Conservation (phyloP, 345 rosid genomes). For the Dipteronia sinensis region DNA sequence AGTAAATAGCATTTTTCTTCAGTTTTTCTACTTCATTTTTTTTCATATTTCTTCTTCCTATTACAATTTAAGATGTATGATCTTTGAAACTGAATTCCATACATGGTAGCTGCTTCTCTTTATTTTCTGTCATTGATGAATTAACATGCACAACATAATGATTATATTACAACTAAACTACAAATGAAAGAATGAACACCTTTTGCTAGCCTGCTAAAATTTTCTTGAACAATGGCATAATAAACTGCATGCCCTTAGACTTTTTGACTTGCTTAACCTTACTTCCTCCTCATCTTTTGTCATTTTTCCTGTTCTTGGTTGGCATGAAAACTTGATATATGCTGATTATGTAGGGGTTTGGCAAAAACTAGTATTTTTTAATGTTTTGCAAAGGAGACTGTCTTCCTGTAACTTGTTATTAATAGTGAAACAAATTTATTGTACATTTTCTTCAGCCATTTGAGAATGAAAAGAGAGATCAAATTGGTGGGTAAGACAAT, state of each 20-base stretch:
- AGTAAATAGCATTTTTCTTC: slow-evolving; percentile 26
- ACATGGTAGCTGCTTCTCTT: not conserved
- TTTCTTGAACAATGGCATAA: not conserved
- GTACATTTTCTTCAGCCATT: not conserved
- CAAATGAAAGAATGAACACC: not conserved
- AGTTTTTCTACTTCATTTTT: not conserved
- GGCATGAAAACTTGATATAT: not conserved
- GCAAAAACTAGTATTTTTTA: not conserved
- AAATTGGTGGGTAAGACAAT: not conserved
- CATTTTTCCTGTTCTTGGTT: not conserved
- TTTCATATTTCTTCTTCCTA: not conserved
- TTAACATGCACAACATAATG: not conserved
- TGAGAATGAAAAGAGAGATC: not conserved
- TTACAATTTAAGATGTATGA: not conserved
- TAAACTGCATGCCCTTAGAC: not conserved
- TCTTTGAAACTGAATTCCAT: not conserved
- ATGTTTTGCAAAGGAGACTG: not conserved
- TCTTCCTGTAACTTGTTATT: not conserved
- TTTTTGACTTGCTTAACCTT: not conserved
- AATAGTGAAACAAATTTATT: not conserved
- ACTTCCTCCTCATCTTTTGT: not conserved
- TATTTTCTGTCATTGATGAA: not conserved
- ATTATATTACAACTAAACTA: not conserved
- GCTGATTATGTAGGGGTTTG: not conserved
- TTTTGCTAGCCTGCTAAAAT: not conserved